Conservation (phyloP, 257 asterid species). For the Osmanthus fragrans region DNA sequence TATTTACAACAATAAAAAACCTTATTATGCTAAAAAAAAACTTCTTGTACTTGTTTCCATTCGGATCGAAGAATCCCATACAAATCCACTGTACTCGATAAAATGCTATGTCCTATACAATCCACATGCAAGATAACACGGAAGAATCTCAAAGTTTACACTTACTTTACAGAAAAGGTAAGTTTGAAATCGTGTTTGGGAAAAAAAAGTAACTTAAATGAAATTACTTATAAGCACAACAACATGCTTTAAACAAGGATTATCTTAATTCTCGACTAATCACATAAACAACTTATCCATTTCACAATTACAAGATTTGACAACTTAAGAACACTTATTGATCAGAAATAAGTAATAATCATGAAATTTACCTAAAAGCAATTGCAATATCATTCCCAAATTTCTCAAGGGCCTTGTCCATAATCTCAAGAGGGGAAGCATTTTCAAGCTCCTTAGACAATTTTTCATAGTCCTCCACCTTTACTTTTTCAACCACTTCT, state of each 20-base stretch:
- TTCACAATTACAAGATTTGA: not conserved
- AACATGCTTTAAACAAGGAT: not conserved
- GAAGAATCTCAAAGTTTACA: not conserved
- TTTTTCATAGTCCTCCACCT: conserved; percentile 45
- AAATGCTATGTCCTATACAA: not conserved
- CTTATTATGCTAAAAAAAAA: too few relatives aligned
- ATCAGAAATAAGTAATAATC: not conserved
- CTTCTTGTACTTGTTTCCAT: not conserved
- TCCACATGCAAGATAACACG: not conserved
- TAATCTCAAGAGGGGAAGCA: conserved; percentile 65
- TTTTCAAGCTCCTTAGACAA: conserved; percentile 48
- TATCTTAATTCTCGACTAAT: not conserved
- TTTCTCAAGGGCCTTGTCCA: conserved; percentile 59
- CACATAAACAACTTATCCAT: not conserved
- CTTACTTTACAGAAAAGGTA: too few relatives aligned
- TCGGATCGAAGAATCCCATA: not conserved
- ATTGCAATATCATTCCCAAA: conserved; percentile 64
- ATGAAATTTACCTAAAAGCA: conserved; percentile 50
- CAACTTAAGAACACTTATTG: not conserved
- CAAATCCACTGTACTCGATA: not conserved
- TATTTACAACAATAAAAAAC: not conserved
- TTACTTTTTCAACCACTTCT: conserved; percentile 41
- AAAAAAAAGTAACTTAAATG: not conserved
- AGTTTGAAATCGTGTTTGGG: not conserved
- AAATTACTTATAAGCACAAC: not conserved